phyloP scores from a whole-genome alignment of 257 asterid genomes.

The Solanum lycopersicoides region DNA sequence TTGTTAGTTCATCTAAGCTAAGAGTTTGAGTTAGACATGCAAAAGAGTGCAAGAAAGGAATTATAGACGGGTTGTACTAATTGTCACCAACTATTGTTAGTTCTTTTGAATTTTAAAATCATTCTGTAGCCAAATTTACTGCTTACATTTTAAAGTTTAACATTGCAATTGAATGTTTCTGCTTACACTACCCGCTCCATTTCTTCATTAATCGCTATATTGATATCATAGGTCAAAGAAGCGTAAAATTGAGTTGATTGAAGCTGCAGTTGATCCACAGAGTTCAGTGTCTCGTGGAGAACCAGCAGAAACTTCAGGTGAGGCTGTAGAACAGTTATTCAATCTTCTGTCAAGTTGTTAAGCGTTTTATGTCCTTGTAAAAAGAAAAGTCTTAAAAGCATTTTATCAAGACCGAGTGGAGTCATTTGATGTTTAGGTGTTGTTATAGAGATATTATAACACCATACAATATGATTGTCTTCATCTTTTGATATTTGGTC shows the following conservation, averaged over 20 bases:
- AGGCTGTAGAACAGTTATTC: neutral
- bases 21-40: neutral
- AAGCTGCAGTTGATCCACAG: constrained; percentile 13
- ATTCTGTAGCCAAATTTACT: neutral
- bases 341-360: neutral
- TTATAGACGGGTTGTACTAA: neutral
- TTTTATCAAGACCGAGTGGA: neutral
- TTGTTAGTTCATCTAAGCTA: neutral
- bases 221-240: constrained; percentile 47
- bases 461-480: neutral
- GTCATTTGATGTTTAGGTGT: neutral
- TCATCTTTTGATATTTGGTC: neutral
- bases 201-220: neutral
- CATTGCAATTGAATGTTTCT: neutral
- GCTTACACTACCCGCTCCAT: neutral
- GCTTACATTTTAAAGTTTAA: neutral
- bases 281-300: constrained; percentile 33
- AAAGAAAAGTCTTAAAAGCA: neutral
- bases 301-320: constrained; percentile 24
- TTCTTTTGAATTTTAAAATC: neutral
- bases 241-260: constrained; percentile 49
- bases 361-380: neutral
- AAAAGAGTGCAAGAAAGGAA: neutral
- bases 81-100: neutral
- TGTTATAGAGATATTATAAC: neutral